phyloP scores from a whole-genome alignment of 495 filamentous ascomycete species.

The Baudoinia panamericana region DNA sequence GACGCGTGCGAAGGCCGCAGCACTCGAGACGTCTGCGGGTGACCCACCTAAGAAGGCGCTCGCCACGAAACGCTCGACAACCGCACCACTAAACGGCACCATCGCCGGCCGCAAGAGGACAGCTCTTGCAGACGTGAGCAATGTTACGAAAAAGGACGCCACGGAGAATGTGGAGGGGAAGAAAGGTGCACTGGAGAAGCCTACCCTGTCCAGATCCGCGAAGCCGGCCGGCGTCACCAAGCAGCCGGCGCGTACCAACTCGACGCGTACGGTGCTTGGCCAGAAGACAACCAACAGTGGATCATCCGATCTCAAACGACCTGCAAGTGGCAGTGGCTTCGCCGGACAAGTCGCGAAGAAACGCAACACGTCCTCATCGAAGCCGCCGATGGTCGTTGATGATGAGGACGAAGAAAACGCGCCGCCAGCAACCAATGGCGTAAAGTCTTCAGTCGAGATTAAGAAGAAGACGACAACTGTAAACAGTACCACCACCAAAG shows the following conservation, averaged over 20 bases:
- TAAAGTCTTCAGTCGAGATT: slow-evolving; percentile 12
- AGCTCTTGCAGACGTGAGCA: slow-evolving; percentile 80
- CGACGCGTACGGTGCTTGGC: slow-evolving; percentile 47
- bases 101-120: slow-evolving; percentile 24
- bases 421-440: slow-evolving; percentile 40
- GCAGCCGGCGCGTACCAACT: slow-evolving; percentile 43
- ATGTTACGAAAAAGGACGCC: slow-evolving; percentile 56
- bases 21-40: slow-evolving; percentile 44
- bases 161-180: slow-evolving; percentile 51
- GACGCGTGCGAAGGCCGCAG: slow-evolving; percentile 84
- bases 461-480: slow-evolving; percentile 18
- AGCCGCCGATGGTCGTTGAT: slow-evolving; percentile 40
- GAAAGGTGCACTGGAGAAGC: slow-evolving; percentile 45
- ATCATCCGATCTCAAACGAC: slow-evolving; percentile 48
- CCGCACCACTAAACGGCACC: slow-evolving; percentile 35
- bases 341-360: slow-evolving; percentile 48
- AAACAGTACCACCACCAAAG: not conserved
- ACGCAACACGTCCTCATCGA: slow-evolving; percentile 39
- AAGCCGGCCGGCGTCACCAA: slow-evolving; percentile 70
- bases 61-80: slow-evolving; percentile 51
- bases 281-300: slow-evolving; percentile 46
- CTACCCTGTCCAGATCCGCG: slow-evolving; percentile 59
- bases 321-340: slow-evolving; percentile 59
- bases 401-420: slow-evolving; percentile 44
- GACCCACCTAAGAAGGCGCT: slow-evolving; percentile 55